These are phyloP conservation scores for Solanum chilense DNA, from an alignment of 257 asterid genomes.

Conservation along the genomic window DNA sequence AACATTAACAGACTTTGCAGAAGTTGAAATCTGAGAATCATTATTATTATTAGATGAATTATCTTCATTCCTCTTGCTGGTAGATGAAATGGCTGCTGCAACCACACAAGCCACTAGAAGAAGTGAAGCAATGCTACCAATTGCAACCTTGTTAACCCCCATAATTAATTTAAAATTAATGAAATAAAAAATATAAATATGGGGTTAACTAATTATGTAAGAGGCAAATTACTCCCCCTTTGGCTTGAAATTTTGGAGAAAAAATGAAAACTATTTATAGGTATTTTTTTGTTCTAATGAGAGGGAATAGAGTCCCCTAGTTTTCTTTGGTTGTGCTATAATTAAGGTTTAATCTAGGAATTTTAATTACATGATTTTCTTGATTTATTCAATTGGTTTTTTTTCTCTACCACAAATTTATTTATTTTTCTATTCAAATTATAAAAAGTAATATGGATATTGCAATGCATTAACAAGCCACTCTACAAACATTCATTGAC, in stretches of 20 bases:
- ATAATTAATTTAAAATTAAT: neutral
- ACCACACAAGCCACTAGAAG: constrained; percentile 21
- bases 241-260: neutral
- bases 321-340: neutral
- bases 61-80: neutral
- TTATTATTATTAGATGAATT: neutral
- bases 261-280: neutral
- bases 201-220: neutral
- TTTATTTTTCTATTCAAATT: too few species aligned
- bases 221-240: neutral
- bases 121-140: constrained; percentile 13
- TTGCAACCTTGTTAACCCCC: constrained; percentile 3
- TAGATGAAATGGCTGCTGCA: neutral
- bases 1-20: constrained; percentile 3
- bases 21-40: neutral
- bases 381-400: too few species aligned
- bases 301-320: neutral
- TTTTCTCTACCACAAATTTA: too few species aligned
- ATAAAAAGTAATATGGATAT: neutral
- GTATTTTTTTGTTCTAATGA: neutral
- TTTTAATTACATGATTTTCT: neutral
- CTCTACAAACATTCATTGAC: neutral
- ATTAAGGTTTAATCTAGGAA: neutral
- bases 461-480: neutral
- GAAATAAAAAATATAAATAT: too few species aligned